These are phyloP conservation scores for Blechomonas ayalai DNA, from an alignment of 208 protist genomes.

Conservation along the genomic window DNA sequence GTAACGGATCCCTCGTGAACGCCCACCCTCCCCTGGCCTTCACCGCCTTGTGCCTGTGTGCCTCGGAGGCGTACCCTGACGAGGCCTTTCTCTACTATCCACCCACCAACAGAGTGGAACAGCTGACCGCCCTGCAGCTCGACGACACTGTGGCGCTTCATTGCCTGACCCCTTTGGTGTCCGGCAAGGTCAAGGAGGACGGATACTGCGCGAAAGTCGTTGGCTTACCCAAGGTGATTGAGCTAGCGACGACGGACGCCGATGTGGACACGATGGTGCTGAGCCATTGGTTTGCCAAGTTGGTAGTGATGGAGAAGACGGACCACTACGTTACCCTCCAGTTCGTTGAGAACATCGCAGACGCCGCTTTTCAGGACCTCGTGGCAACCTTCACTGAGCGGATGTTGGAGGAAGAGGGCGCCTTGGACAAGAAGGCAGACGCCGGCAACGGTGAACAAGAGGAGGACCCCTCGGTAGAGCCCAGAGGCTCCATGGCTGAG, in stretches of 20 bases:
- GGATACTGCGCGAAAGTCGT: constrained; percentile 29
- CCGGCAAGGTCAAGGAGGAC: constrained; percentile 13
- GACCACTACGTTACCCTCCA: constrained; percentile 31
- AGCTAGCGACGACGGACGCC: constrained; percentile 40
- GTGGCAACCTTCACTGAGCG: constrained; percentile 28
- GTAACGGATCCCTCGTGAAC: constrained; percentile 31
- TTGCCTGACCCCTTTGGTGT: constrained; percentile 37
- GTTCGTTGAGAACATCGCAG: constrained; percentile 48
- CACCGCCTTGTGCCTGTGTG: constrained; percentile 54
- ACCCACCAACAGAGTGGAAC: constrained; percentile 11
- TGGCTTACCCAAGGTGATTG: constrained; percentile 66
- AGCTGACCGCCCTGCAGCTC: constrained; percentile 14
- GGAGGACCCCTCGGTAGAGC: too few species aligned
- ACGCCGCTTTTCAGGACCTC: constrained; percentile 35
- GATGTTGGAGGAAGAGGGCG: constrained; percentile 48
- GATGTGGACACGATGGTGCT: constrained; percentile 46
- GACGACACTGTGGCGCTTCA: constrained; percentile 36
- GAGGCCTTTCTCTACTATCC: constrained; percentile 50
- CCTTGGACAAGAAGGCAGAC: constrained; percentile 28
- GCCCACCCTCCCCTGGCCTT: constrained; percentile 38
- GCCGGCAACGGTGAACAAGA: constrained; percentile 2
- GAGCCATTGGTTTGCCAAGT: constrained; percentile 48
- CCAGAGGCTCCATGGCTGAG: too few species aligned
- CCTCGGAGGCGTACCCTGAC: constrained; percentile 40
- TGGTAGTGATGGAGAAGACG: constrained; percentile 35